These are phyloP conservation scores for Pichia sp. DNA, from an alignment of 1,139 yeast species.

Conservation along the genomic window DNA sequence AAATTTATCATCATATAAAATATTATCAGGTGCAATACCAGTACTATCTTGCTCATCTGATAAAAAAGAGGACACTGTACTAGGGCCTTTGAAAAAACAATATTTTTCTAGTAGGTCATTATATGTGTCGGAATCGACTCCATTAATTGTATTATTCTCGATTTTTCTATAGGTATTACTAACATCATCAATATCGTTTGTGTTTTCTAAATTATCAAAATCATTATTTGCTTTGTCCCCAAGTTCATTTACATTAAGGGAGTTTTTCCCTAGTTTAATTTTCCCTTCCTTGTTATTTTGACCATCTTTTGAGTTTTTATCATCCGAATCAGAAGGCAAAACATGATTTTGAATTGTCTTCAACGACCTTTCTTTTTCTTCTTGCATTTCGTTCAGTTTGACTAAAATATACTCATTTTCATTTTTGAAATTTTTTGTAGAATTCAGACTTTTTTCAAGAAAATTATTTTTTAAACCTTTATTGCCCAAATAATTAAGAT, in stretches of 20 bases:
- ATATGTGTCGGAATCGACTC: constrained; percentile 45
- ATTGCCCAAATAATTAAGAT: background rate
- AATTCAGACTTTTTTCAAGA: too few species aligned
- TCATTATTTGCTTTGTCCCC: too few species aligned
- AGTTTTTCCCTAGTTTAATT: too few species aligned
- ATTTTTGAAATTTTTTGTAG: too few species aligned
- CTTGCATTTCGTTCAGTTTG: constrained; percentile 2
- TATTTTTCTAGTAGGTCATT: constrained; percentile 64
- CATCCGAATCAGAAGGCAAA: too few species aligned
- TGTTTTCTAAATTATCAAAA: too few species aligned
- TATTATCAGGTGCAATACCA: background rate
- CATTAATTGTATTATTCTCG: background rate
- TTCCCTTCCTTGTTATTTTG: too few species aligned
- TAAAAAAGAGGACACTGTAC: constrained; percentile 27
- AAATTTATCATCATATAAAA: constrained; percentile 18
- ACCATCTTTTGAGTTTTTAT: too few species aligned
- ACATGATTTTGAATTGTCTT: background rate
- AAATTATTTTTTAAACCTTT: constrained; percentile 2
- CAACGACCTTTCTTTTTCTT: too few species aligned
- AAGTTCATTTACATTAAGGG: too few species aligned
- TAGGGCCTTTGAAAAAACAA: constrained; percentile 51
- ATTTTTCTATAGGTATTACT: background rate
- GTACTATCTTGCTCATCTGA: constrained; percentile 14
- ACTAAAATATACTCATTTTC: constrained; percentile 1
- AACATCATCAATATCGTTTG: too few species aligned